phyloP scores from a whole-genome alignment of 768 basidiomycete species.

The Pleurotus salmoneostramineus region DNA sequence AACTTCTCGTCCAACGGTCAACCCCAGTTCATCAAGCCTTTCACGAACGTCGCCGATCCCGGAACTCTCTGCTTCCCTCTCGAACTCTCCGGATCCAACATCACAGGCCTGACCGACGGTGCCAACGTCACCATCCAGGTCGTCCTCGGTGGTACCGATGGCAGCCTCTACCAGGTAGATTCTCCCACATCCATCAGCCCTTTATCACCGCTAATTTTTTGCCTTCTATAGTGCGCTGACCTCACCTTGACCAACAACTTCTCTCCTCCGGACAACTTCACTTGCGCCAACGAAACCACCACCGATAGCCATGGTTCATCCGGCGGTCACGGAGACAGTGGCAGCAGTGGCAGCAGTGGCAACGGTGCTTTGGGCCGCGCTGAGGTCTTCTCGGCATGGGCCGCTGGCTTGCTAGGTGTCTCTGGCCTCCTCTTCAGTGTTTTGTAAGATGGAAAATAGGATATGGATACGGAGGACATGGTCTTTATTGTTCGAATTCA shows the following conservation, averaged over 20 bases:
- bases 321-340: not conserved
- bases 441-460: conserved; percentile 9
- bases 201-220: conserved; percentile 8
- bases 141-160: conserved; percentile 63
- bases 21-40: conserved; percentile 33
- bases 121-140: conserved; percentile 70
- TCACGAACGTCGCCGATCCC: conserved; percentile 42
- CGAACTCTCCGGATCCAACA: conserved; percentile 42
- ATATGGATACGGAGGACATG: not conserved
- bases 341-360: not conserved
- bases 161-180: conserved; percentile 58
- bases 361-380: conserved; percentile 9
- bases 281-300: conserved; percentile 31
- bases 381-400: conserved; percentile 8
- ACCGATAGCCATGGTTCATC: not conserved
- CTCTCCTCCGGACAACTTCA: conserved; percentile 38
- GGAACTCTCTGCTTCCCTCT: conserved; percentile 67
- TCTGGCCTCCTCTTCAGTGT: conserved; percentile 17
- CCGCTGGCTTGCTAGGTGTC: conserved; percentile 16
- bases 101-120: conserved; percentile 49
- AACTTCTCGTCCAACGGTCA: conserved; percentile 45
- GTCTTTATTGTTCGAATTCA: not conserved
- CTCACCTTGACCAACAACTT: conserved; percentile 55
- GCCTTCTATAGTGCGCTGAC: conserved; percentile 67
- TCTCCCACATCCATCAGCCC: not conserved